Evolutionary conservation across 306 rosid species (phyloP).

Genomic region (Aeschynomene evenia): DNA sequence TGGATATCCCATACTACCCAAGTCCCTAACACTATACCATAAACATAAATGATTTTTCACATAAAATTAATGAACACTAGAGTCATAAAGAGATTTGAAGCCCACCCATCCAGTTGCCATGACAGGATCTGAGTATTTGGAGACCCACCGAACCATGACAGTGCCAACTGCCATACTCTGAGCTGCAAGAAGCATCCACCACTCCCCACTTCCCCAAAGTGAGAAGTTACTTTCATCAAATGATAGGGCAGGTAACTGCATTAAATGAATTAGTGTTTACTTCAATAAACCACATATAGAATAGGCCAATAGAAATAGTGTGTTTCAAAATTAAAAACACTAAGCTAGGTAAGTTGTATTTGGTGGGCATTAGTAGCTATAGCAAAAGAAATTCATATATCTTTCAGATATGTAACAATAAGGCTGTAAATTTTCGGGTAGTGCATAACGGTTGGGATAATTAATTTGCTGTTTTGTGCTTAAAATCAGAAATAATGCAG

Average conservation of each 20-base stretch:
- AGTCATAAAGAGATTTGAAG: slow-evolving; percentile 22
- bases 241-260: slow-evolving; percentile 68
- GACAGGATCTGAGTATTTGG: slow-evolving; percentile 89
- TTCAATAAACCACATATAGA: background rate
- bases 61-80: background rate
- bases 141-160: slow-evolving; percentile 98
- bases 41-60: no score
- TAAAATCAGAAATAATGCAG: background rate
- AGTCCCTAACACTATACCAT: no score
- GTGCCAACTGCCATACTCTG: slow-evolving; percentile 99
- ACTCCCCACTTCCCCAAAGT: slow-evolving; percentile 96
- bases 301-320: slow-evolving; percentile 1
- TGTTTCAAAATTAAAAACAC: background rate
- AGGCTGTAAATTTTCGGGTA: background rate
- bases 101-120: slow-evolving; percentile 99
- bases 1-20: no score
- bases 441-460: background rate
- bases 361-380: background rate
- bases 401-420: background rate
- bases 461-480: background rate
- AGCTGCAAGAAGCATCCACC: slow-evolving; percentile 99
- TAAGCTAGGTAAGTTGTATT: slow-evolving; percentile 8
- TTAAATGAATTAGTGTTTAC: background rate
- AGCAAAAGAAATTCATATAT: slow-evolving; percentile 12
- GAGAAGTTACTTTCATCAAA: slow-evolving; percentile 69